Base-by-base conservation (phyloP, 371 early-diverging fungal genomes). In the Coemansia sp. region DNA sequence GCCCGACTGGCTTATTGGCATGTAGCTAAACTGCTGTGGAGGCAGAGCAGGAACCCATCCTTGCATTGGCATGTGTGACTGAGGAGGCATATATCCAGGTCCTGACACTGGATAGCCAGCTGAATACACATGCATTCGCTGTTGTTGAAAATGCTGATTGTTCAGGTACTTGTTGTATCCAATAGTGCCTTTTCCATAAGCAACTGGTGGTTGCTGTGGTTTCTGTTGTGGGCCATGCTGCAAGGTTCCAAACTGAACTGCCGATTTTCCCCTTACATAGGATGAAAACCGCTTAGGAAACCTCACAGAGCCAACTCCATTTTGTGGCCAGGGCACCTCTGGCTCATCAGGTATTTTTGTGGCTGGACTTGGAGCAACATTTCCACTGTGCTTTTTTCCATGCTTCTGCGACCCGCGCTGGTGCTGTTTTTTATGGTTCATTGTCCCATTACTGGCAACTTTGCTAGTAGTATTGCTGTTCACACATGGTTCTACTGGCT, bases 31-130 rank as follows among this genome's bases (percentile, higher is more conserved):
- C 53, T 69, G 65, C 30, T 63, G 71, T 2, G 70, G 62, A 1
- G 57, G 65, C 14, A 31, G 14, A 3, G 52, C 61, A 6, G 65
- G 62, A 36, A 70, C 62, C 71, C 71, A 70, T 16, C 67, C 67
- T 20, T 62, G 67, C 67, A 70, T 70, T 2, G 67, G 63, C 38
- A 62, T 62, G 26, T 26, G 26, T 26, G 26, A 26, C 20, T 60
- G 51, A 26, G 42, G 55, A 49, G 65, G 70, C 65, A 69, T 62
- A 7, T 60, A 49, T 51, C 60, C 53, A 1, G 63, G 57, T 59
- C 66, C 55, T 9, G 62, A 63, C 71, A 70, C 67, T 14, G 34
- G 53, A 20, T 53, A 38, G n/a, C 34, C 35, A 8, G 14, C 11
- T 51, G 51, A 13, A 13, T 8, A 20, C 4, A 32, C 13, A 13